Conservation (phyloP, 208 protist species). For the Leishmania gerbilli region DNA sequence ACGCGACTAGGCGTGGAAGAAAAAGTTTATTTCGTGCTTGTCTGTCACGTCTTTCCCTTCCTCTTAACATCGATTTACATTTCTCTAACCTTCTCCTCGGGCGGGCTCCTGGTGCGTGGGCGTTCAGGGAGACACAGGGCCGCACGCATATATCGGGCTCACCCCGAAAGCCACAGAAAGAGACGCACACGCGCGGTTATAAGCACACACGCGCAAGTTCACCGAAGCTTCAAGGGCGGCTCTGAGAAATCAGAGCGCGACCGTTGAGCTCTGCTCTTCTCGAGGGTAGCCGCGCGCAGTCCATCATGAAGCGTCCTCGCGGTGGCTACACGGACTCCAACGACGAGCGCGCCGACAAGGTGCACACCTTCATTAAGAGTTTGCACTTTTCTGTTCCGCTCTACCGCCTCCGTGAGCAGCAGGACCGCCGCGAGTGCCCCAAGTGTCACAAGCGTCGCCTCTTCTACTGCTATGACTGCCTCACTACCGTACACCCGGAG, state of each 20-base stretch:
- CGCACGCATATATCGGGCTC: neutral
- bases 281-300: neutral
- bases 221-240: neutral
- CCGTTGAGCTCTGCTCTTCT: neutral
- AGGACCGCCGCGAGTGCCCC: conserved; percentile 69
- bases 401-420: conserved; percentile 49
- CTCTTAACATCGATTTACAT: neutral
- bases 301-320: conserved; percentile 70
- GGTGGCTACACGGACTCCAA: conserved; percentile 64
- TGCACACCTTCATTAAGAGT: conserved; percentile 68
- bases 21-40: neutral
- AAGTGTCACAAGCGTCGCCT: conserved; percentile 77
- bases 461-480: conserved; percentile 92
- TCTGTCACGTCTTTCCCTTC: neutral
- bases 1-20: neutral
- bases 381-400: conserved; percentile 80
- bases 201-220: neutral
- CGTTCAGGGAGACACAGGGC: neutral
- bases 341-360: conserved; percentile 52
- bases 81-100: neutral
- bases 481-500: conserved; percentile 83
- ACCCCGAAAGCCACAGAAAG: neutral
- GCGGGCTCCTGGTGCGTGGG: neutral
- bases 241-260: neutral
- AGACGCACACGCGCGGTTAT: neutral